Percentiles rank a stretch among this genome's conserved stretches.
phyloP scores from a whole-genome alignment of 345 rosid genomes.

The Clausena lansium region DNA sequence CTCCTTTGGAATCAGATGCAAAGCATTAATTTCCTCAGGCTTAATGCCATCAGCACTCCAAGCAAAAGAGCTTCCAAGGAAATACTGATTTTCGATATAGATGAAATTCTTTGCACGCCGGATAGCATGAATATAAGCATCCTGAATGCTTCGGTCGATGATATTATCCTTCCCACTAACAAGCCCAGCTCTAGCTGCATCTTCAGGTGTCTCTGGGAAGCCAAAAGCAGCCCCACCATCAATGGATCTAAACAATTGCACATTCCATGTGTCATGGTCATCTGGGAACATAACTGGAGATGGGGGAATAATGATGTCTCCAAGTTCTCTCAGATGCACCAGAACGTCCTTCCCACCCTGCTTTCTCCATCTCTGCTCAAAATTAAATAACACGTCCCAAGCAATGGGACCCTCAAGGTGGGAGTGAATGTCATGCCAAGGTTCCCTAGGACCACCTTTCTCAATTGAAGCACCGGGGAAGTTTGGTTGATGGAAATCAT shows the following conservation, averaged over 20 bases:
- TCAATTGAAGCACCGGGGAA: conserved; percentile 71
- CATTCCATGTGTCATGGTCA: conserved; percentile 89
- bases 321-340: conserved; percentile 77
- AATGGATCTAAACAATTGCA: conserved; percentile 91
- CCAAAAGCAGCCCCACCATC: conserved; percentile 99
- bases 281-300: conserved; percentile 77
- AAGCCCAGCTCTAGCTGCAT: conserved; percentile 91
- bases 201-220: conserved; percentile 95
- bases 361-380: conserved; percentile 95
- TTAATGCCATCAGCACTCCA: conserved; percentile 87
- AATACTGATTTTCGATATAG: conserved; percentile 94
- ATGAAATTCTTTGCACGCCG: conserved; percentile 94
- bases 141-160: conserved; percentile 95
- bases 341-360: conserved; percentile 92
- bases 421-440: conserved; percentile 98
- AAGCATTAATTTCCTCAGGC: conserved; percentile 82
- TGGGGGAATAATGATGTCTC: conserved; percentile 72
- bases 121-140: conserved; percentile 90
- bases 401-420: conserved; percentile 97
- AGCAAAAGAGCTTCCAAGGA: conserved; percentile 84
- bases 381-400: conserved; percentile 93
- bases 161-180: conserved; percentile 95
- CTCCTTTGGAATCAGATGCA: conserved; percentile 93
- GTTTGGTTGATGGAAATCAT: conserved; percentile 98
- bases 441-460: conserved; percentile 99